These are phyloP conservation scores for Phytophthora aleatoria DNA, from an alignment of 352 stramenopile genomes.

Conservation along the genomic window DNA sequence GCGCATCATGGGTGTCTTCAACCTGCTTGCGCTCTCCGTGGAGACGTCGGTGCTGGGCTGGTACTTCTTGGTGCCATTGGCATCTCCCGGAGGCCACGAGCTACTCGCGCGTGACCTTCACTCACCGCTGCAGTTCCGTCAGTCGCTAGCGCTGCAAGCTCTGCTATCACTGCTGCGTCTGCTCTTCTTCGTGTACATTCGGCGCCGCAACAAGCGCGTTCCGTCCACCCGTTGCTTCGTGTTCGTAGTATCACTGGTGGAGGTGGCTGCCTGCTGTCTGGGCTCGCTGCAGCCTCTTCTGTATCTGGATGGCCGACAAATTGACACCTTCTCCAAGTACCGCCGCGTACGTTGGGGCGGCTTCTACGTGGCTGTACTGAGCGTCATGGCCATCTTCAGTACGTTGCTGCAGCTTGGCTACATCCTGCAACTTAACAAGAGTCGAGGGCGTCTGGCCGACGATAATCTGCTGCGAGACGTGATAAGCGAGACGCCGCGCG, in stretches of 20 bases:
- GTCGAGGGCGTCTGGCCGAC: slow-evolving; percentile 61
- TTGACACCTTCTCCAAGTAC: slow-evolving; percentile 51
- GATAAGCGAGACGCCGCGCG: slow-evolving; percentile 40
- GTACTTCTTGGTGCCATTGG: slow-evolving; percentile 55
- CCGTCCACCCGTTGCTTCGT: slow-evolving; percentile 80
- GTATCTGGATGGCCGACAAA: slow-evolving; percentile 53
- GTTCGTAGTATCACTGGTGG: slow-evolving; percentile 73
- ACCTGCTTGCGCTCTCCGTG: slow-evolving; percentile 57
- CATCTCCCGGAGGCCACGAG: slow-evolving; percentile 25
- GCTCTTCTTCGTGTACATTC: slow-evolving; percentile 72
- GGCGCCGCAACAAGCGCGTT: slow-evolving; percentile 67
- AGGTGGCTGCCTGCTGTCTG: slow-evolving; percentile 48
- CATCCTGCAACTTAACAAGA: slow-evolving; percentile 81
- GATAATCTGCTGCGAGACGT: slow-evolving; percentile 71
- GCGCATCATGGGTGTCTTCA: slow-evolving; percentile 67
- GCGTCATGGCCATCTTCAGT: slow-evolving; percentile 49
- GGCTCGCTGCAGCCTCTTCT: slow-evolving; percentile 69
- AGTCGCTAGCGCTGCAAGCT: slow-evolving; percentile 69
- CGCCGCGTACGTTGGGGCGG: slow-evolving; percentile 50
- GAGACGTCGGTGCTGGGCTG: slow-evolving; percentile 63
- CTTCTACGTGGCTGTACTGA: slow-evolving; percentile 64
- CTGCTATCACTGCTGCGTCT: slow-evolving; percentile 57
- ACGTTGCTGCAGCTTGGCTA: slow-evolving; percentile 72
- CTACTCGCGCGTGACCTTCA: slow-evolving; percentile 50
- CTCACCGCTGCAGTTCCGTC: slow-evolving; percentile 50